phyloP scores from a whole-genome alignment of 2,329 filamentous ascomycete genomes.

The Lasiodiplodia sp. region DNA sequence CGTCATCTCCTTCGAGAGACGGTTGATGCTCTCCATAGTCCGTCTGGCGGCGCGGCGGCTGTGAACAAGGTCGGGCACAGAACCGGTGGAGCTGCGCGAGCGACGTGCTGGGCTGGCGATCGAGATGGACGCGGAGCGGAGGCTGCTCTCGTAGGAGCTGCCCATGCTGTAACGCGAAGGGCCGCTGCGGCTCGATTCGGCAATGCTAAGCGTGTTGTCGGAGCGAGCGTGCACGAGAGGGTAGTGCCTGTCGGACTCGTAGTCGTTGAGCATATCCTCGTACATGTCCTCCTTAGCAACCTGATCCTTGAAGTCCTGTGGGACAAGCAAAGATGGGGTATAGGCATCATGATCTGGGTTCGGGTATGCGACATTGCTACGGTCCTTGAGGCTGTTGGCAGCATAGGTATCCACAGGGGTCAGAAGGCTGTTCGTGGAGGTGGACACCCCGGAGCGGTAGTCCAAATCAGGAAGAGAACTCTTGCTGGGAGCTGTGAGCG shows the following conservation, averaged over 20 bases:
- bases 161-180: conserved; percentile 60
- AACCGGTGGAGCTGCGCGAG: conserved; percentile 48
- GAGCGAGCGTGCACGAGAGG: conserved; percentile 50
- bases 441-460: conserved; percentile 44
- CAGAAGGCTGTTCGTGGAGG: conserved; percentile 37
- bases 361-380: background rate
- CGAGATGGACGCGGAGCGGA: conserved; percentile 52
- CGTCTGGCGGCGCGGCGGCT: conserved; percentile 42
- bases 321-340: conserved; percentile 46
- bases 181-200: conserved; percentile 56
- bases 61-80: conserved; percentile 48
- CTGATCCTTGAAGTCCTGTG: conserved; percentile 45
- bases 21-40: conserved; percentile 43
- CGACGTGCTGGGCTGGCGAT: conserved; percentile 45
- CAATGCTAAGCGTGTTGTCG: conserved; percentile 41
- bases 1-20: conserved; percentile 42
- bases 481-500: conserved; percentile 40
- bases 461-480: conserved; percentile 44
- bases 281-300: conserved; percentile 44
- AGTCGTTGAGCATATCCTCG: conserved; percentile 48
- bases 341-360: conserved; percentile 39
- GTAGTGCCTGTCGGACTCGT: conserved; percentile 57
- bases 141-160: conserved; percentile 64
- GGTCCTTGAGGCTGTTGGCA: conserved; percentile 11
- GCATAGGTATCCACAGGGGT: conserved; percentile 25